These are phyloP conservation scores for Exophiala lecanii-corni DNA, from an alignment of 2,329 filamentous ascomycete species.

Conservation along the genomic window DNA sequence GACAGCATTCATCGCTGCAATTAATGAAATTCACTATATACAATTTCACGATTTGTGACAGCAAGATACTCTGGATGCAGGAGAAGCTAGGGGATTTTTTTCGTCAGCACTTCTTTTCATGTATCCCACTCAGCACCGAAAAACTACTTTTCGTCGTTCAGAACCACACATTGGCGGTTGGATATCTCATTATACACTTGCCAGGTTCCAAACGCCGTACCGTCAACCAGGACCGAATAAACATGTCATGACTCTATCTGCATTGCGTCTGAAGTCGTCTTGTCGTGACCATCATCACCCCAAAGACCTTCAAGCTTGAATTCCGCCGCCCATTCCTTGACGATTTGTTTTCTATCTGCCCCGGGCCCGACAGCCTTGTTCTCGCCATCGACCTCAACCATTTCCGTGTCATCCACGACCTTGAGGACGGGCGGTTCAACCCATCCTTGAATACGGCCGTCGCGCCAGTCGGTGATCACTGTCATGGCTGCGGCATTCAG, in stretches of 20 bases:
- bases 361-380: slow-evolving; percentile 44
- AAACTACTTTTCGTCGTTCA: no score
- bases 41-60: no score
- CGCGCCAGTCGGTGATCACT: slow-evolving; percentile 94
- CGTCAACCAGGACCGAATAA: slow-evolving; percentile 4
- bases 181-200: no score
- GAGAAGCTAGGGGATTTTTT: no score
- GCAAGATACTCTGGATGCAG: no score
- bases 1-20: no score
- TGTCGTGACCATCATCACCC: slow-evolving; percentile 55
- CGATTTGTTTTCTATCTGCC: slow-evolving; percentile 76
- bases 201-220: slow-evolving; percentile 1
- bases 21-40: no score
- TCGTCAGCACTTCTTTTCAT: no score
- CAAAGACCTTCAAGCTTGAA: slow-evolving; percentile 93
- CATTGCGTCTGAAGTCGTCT: slow-evolving; percentile 15
- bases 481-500: slow-evolving; percentile 81
- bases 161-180: no score
- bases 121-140: no score
- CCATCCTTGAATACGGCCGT: slow-evolving; percentile 93
- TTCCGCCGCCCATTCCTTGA: slow-evolving; percentile 87
- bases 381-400: slow-evolving; percentile 34
- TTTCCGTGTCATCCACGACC: slow-evolving; percentile 44
- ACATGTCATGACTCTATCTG: slow-evolving; percentile 32
- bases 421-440: slow-evolving; percentile 67